phyloP scores from a whole-genome alignment of 306 rosid genomes.

The Ormosia semicastrata region DNA sequence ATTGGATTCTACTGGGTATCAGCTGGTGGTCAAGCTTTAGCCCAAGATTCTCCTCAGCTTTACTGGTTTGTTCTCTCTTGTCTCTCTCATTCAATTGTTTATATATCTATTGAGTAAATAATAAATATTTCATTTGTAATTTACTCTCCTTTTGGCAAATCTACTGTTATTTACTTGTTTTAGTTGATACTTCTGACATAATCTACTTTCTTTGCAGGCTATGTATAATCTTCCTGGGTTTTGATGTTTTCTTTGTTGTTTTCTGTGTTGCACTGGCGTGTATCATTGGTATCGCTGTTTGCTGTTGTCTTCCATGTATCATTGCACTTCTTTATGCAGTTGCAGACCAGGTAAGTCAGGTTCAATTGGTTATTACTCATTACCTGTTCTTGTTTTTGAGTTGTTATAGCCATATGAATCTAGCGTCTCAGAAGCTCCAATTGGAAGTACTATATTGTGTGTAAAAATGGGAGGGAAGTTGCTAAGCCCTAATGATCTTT shows the following conservation, averaged over 20 bases:
- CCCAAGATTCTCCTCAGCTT: constrained; percentile 72
- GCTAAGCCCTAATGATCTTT: neutral
- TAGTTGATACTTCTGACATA: constrained; percentile 24
- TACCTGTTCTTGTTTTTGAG: constrained; percentile 7
- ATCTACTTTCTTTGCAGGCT: constrained; percentile 65
- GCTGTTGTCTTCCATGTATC: constrained; percentile 95
- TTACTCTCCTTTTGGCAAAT: constrained; percentile 27
- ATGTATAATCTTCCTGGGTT: constrained; percentile 91
- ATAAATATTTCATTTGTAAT: neutral
- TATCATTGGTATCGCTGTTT: constrained; percentile 89
- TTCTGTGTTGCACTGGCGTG: constrained; percentile 99
- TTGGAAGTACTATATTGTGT: neutral
- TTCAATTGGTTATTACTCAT: neutral
- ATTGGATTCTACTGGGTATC: constrained; percentile 99
- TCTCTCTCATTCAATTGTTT: constrained; percentile 16
- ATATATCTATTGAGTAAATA: neutral
- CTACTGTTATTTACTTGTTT: constrained; percentile 15
- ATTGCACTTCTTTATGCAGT: constrained; percentile 92
- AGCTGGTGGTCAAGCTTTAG: constrained; percentile 75
- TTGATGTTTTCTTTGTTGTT: constrained; percentile 96
- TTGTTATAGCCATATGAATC: neutral
- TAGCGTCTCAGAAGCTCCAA: constrained; percentile 1
- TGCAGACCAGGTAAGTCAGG: constrained; percentile 81
- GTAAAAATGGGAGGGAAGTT: constrained; percentile 10
- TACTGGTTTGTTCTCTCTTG: constrained; percentile 67